Conservation (phyloP, 2,329 filamentous ascomycete species). For the Cyphellophora europaea region DNA sequence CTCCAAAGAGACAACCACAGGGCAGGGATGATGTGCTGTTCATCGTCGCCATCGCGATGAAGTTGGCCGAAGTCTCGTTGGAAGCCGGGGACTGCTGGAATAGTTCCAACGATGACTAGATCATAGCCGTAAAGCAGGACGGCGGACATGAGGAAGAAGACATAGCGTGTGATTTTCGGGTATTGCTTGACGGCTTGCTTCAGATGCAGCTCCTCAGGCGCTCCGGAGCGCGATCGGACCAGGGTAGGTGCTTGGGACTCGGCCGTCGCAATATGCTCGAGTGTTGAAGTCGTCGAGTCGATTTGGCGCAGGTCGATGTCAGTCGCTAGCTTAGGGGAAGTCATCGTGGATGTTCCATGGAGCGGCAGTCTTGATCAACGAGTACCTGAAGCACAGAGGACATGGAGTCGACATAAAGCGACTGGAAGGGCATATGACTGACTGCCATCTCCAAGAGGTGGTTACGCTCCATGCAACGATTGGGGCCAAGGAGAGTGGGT, state of each 20-base stretch:
- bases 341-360: too few relatives aligned
- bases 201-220: constrained; percentile 5
- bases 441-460: too few relatives aligned
- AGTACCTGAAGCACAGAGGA: too few relatives aligned
- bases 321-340: too few relatives aligned
- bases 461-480: too few relatives aligned
- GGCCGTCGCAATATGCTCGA: neutral
- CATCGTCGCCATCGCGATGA: constrained; percentile 22
- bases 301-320: too few relatives aligned
- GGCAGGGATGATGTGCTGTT: constrained; percentile 30
- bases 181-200: constrained; percentile 11
- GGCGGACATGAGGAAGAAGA: constrained; percentile 9
- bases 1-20: constrained; percentile 39
- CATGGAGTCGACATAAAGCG: too few relatives aligned
- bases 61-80: constrained; percentile 12
- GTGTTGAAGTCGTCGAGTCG: neutral
- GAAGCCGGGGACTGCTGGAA: constrained; percentile 21
- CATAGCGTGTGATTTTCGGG: constrained; percentile 10
- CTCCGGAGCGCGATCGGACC: neutral
- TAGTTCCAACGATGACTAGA: constrained; percentile 23
- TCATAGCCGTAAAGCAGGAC: constrained; percentile 26
- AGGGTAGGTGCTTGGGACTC: neutral
- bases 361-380: too few relatives aligned
- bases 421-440: too few relatives aligned
- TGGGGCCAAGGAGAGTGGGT: too few relatives aligned